Base-by-base conservation (phyloP, 2,329 filamentous ascomycete species). In the Fusarium xyrophilum region DNA sequence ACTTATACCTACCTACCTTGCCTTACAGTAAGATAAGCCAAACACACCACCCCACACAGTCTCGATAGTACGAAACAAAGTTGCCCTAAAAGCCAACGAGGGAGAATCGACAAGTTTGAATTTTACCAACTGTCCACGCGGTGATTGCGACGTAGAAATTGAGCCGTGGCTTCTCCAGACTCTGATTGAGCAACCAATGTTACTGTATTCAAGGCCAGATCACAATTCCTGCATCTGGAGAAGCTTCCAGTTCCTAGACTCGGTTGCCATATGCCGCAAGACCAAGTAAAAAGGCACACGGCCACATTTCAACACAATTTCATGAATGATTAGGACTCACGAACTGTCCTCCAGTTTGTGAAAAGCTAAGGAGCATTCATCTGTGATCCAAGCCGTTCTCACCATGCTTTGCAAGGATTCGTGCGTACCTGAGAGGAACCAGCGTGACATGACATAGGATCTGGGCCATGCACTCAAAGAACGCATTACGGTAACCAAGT, bases 101-200 rank as follows among this genome's bases (percentile, higher is more conserved):
- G 30, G n/a, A 38, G 19, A 55, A 48, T 36, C 36, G 43, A 65
- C 56, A 51, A 54, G 67, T 73, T 73, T 73, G 71, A 73, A 73
- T 68, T 74, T 73, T 69, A 27, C 53, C 50, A 42, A 36, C 59
- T 57, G 53, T 33, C 56, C 57, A 58, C 60, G 14, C 21, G n/a
- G 38, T 28, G 47, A 60, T 50, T 40, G 50, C 25, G 23, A 32
- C 33, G 17, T 58, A 35, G 39, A 38, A 42, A 40, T 40, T 19
- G 12, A 40, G 52, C 17, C 25, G 15, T 23, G 5, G 30, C 33
- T 55, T 51, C 2, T 25, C 27, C 30, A 38, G 11, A 27, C 17
- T 32, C 28, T 46, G 23, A 30, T 27, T 21, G 56, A 55, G 32
- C 58, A 58, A 42, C 50, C 25, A n/a, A 52, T 17, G 38, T 42